Conservation (phyloP, 805 yeast genomes). For the Candida stauntonica region DNA sequence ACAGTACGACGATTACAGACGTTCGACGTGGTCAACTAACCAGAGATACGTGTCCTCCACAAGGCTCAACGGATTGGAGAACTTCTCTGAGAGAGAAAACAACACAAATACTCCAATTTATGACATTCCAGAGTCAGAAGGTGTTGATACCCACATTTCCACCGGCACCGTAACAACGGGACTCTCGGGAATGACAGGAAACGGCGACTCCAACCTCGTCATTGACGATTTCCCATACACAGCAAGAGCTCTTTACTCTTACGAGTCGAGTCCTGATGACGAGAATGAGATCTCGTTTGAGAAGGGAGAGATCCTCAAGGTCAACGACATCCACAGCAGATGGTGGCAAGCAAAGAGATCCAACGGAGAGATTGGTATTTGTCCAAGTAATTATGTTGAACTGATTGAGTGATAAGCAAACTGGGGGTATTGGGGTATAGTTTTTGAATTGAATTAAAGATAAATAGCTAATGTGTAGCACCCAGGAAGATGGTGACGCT, state of each 20-base stretch:
- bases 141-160: slow-evolving; percentile 18
- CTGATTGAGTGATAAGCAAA: slow-evolving; percentile 43
- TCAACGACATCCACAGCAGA: slow-evolving; percentile 88
- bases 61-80: slow-evolving; percentile 59
- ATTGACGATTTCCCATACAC: slow-evolving; percentile 65
- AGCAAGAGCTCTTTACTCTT: slow-evolving; percentile 83
- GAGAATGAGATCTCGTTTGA: slow-evolving; percentile 87
- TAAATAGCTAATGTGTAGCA: slow-evolving; percentile 20
- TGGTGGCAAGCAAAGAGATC: slow-evolving; percentile 98
- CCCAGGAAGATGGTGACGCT: slow-evolving; percentile 31
- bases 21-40: slow-evolving; percentile 21
- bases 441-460: too few species aligned
- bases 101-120: slow-evolving; percentile 18
- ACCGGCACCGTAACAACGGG: slow-evolving; percentile 15
- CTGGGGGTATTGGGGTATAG: too few species aligned
- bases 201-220: slow-evolving; percentile 25
- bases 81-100: slow-evolving; percentile 30
- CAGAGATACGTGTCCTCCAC: slow-evolving; percentile 43
- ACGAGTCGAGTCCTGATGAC: slow-evolving; percentile 88
- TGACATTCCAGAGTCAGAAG: slow-evolving; percentile 15
- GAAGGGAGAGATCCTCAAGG: slow-evolving; percentile 88
- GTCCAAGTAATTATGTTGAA: slow-evolving; percentile 92
- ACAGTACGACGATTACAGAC: slow-evolving; percentile 13
- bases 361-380: slow-evolving; percentile 91
- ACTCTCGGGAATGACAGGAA: too few species aligned